A percentile compares a stretch with the other conserved stretches of the same genome.
These are phyloP conservation scores for Metroxylon sagu DNA, from an alignment of 176 grass and related monocot genomes.

Conservation along the genomic window DNA sequence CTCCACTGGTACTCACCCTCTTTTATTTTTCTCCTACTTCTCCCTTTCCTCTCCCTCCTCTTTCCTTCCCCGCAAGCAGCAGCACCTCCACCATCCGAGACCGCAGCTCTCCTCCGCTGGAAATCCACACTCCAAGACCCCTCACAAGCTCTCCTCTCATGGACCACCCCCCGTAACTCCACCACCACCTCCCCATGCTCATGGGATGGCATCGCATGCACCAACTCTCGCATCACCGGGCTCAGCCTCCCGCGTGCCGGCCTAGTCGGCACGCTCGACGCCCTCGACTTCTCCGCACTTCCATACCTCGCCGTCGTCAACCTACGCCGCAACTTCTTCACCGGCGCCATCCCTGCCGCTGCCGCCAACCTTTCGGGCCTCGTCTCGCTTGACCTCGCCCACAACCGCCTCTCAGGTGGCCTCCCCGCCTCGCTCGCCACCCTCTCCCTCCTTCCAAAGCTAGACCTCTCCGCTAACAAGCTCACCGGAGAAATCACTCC, in stretches of 20 bases:
- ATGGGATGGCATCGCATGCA: not conserved
- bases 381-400: slow-evolving; percentile 1
- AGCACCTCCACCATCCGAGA: not conserved
- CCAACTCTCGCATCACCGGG: not conserved
- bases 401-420: not conserved
- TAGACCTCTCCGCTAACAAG: no score
- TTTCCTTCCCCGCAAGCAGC: no score
- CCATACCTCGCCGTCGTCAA: not conserved
- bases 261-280: slow-evolving; percentile 6
- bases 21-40: no score
- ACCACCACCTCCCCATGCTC: not conserved
- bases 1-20: no score
- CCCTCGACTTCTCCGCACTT: slow-evolving; percentile 6
- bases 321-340: not conserved
- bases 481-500: no score
- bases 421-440: not conserved
- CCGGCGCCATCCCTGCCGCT: not conserved
- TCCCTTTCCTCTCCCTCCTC: no score
- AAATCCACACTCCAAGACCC: slow-evolving; percentile 4
- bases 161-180: not conserved
- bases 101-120: slow-evolving; percentile 9
- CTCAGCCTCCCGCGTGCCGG: not conserved
- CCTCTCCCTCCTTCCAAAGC: no score
- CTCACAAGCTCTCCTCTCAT: not conserved
- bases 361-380: not conserved